Evolutionary conservation across 352 stramenopile species (phyloP).

Genomic region (Phytopythium litorale): DNA sequence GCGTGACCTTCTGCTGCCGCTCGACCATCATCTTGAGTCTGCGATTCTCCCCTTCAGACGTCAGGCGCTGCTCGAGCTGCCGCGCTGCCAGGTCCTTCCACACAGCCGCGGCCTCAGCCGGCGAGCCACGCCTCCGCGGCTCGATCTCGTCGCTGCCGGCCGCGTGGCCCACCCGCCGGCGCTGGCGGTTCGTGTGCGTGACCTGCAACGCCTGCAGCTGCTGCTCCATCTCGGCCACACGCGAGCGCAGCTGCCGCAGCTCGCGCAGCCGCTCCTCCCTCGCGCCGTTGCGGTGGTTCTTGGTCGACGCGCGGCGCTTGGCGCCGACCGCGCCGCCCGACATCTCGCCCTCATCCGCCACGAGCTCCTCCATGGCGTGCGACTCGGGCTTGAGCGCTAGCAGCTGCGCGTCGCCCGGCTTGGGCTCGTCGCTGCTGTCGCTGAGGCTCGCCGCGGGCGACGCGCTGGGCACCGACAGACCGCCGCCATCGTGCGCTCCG

Average conservation of each 20-base stretch:
- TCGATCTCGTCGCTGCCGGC: not conserved
- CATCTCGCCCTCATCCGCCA: not conserved
- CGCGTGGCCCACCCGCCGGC: not conserved
- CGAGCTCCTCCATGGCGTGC: constrained; percentile 2
- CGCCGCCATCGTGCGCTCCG: not conserved
- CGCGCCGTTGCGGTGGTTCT: constrained; percentile 33
- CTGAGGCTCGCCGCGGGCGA: not conserved
- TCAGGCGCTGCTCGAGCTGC: constrained; percentile 29
- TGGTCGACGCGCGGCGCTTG: constrained; percentile 1
- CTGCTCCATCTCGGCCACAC: constrained; percentile 15
- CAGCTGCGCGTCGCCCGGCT: constrained; percentile 5
- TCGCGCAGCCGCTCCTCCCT: constrained; percentile 29
- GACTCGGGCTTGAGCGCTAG: not conserved
- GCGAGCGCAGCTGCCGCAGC: constrained; percentile 18
- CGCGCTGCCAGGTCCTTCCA: constrained; percentile 26
- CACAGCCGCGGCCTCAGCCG: constrained; percentile 8
- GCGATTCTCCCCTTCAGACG: constrained; percentile 25
- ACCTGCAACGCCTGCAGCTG: constrained; percentile 5
- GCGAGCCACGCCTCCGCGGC: not conserved
- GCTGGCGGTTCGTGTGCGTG: constrained; percentile 6
- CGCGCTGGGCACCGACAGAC: not conserved
- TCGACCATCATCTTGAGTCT: constrained; percentile 23
- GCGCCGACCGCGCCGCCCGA: not conserved
- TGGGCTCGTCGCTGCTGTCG: constrained; percentile 1
- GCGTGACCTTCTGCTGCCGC: constrained; percentile 23